These are phyloP conservation scores for Rosa persica DNA, from an alignment of 306 rosid species.

Conservation along the genomic window DNA sequence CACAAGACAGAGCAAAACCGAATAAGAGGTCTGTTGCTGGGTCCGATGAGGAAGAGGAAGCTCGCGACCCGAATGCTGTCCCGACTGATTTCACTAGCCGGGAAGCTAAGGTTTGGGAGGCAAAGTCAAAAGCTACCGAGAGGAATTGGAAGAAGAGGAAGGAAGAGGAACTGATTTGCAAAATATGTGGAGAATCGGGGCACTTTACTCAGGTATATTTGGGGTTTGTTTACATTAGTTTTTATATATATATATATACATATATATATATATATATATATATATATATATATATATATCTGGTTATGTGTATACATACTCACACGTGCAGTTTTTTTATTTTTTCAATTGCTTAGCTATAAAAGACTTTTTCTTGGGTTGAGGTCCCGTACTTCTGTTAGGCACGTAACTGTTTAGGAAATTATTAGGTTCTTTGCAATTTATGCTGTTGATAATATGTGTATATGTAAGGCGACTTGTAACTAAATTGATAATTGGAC, in stretches of 20 bases:
- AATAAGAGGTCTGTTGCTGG: slow-evolving; percentile 80
- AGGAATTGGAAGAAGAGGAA: slow-evolving; percentile 99
- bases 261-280: too few relatives aligned
- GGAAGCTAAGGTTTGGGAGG: slow-evolving; percentile 99
- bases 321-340: neutral
- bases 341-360: neutral
- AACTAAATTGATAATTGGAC: neutral
- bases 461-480: neutral
- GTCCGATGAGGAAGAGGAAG: slow-evolving; percentile 81
- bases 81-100: slow-evolving; percentile 98
- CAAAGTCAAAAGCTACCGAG: slow-evolving; percentile 97
- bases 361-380: neutral
- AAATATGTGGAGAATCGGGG: slow-evolving; percentile 92
- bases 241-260: too few relatives aligned
- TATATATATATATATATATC: too few relatives aligned
- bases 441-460: too few relatives aligned
- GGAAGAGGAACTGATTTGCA: slow-evolving; percentile 98
- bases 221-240: too few relatives aligned
- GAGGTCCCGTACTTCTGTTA: neutral
- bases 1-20: slow-evolving; percentile 54
- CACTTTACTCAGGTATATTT: slow-evolving; percentile 93
- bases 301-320: neutral
- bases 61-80: slow-evolving; percentile 89
- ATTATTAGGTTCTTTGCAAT: neutral
- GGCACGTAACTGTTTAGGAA: neutral